These are phyloP conservation scores for Vinca minor DNA, from an alignment of 257 asterid species.

Conservation along the genomic window DNA sequence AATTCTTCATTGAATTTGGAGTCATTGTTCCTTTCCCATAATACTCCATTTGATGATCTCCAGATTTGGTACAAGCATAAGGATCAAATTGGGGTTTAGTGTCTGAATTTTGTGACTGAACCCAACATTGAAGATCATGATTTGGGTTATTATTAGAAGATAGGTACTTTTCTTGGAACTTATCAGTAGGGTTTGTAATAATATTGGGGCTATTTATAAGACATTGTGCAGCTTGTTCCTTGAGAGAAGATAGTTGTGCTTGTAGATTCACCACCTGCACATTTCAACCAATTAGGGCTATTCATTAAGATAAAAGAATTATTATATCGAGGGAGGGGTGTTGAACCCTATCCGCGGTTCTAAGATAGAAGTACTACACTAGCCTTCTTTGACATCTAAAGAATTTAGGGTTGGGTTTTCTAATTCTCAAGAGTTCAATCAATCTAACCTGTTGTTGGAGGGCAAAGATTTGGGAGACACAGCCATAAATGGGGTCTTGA, in stretches of 20 bases:
- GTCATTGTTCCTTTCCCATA: neutral
- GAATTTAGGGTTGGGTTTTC: too few species aligned
- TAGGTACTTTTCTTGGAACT: conserved; percentile 18
- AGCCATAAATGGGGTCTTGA: conserved; percentile 72
- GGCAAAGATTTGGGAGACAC: conserved; percentile 59
- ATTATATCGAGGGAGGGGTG: too few species aligned
- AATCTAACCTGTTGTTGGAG: conserved; percentile 14
- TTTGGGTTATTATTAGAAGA: conserved; percentile 18
- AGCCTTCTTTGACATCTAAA: too few species aligned
- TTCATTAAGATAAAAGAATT: too few species aligned
- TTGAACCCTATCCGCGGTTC: too few species aligned
- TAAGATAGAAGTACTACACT: too few species aligned
- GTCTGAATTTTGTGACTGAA: conserved; percentile 32
- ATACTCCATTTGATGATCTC: conserved; percentile 8
- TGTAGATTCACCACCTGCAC: conserved; percentile 29
- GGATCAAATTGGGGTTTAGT: conserved; percentile 30
- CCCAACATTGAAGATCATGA: conserved; percentile 59
- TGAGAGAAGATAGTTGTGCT: conserved; percentile 34
- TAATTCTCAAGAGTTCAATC: too few species aligned
- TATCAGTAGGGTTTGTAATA: conserved; percentile 43
- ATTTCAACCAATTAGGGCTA: neutral
- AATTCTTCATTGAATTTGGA: conserved; percentile 3
- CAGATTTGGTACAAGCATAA: conserved; percentile 2
- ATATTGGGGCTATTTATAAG: conserved; percentile 16
- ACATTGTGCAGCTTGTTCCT: conserved; percentile 33